Evolutionary conservation across 225 moss, liverwort and hornwort species (phyloP), one percentile per base, ranked within the genome.

Genomic region (Polytrichum formosum): DNA sequence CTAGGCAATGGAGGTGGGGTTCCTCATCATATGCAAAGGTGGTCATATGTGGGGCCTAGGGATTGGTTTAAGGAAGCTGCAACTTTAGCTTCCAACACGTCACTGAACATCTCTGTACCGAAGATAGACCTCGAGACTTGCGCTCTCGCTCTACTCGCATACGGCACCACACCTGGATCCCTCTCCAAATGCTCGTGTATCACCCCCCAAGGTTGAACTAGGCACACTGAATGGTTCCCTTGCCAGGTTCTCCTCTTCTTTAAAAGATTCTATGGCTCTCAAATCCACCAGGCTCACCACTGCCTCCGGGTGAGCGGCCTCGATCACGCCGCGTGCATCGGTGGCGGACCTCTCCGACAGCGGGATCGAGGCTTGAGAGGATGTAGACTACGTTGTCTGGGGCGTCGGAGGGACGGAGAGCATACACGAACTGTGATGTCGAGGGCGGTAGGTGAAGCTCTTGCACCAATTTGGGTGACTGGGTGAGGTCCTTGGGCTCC

Each of bases 261-360:
- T 66, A 2, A 78, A 67, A 27, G 17, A 61, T 10, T 74, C 25
- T 30, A 84, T 65, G 7, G 56, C 30, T 74, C 79, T 79, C 63
- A 81, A 55, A 61, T 87, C 84, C 61, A 87, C 77, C 55, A 87
- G 70, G 28, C 84, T 81, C 72, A 87, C 81, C 54, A 87, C 84
- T 37, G 84, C 79, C 67, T 77, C 81, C 28, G 84, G 84, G n/a
- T 84, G 76, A 59, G 76, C 70, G 8, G 77, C 81, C 22, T 61
- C 56, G 33, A 87, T 77, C 67, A 87, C 67, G 64, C 77, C 75
- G 68, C 75, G 58, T 22, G 84, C 81, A 71, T 87, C 74, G 30
- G 58, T 29, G 31, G 79, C 84, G n/a, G 87, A 72, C 29, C 30
- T 84, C 70, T 87, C 87, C 67, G 81, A 84, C 59, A 84, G 79